phyloP scores from a whole-genome alignment of 2,329 filamentous ascomycete species.

The Aureobasidium sp. region DNA sequence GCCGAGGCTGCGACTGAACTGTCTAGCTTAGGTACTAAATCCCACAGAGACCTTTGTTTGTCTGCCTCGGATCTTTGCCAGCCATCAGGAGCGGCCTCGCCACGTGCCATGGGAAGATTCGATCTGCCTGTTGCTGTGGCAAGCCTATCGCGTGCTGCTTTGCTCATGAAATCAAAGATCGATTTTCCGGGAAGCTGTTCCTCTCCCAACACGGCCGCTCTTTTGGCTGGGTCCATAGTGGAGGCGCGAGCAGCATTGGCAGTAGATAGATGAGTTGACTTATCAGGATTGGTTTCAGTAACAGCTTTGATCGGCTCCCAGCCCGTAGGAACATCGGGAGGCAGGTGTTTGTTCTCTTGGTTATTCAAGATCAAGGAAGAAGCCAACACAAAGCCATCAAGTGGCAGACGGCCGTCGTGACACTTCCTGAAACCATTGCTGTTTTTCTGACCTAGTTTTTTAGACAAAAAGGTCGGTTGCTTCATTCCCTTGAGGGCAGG shows the following conservation, averaged over 20 bases:
- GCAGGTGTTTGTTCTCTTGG: slow-evolving; percentile 48
- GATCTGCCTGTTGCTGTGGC: slow-evolving; percentile 65
- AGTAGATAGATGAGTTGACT: slow-evolving; percentile 51
- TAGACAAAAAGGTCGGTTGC: slow-evolving; percentile 67
- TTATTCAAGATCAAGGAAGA: slow-evolving; percentile 34
- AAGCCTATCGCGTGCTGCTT: slow-evolving; percentile 67
- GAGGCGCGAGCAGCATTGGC: slow-evolving; percentile 72
- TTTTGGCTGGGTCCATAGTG: slow-evolving; percentile 62
- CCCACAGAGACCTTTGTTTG: slow-evolving; percentile 46
- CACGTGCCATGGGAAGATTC: slow-evolving; percentile 68
- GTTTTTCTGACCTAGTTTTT: slow-evolving; percentile 42
- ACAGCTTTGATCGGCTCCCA: slow-evolving; percentile 57
- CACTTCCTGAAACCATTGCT: slow-evolving; percentile 56
- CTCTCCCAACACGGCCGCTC: slow-evolving; percentile 76
- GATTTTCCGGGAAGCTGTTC: slow-evolving; percentile 79
- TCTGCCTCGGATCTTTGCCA: slow-evolving; percentile 57
- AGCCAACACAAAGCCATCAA: slow-evolving; percentile 72
- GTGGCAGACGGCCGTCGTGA: slow-evolving; percentile 70
- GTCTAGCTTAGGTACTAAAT: slow-evolving; percentile 37
- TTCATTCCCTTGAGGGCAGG: slow-evolving; percentile 7
- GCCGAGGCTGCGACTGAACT: slow-evolving; percentile 38
- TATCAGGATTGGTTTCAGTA: slow-evolving; percentile 18
- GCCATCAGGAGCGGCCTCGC: slow-evolving; percentile 60
- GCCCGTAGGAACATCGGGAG: slow-evolving; percentile 59
- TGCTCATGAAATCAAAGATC: slow-evolving; percentile 84